phyloP scores from a whole-genome alignment of 2,329 filamentous ascomycete genomes.

The Pseudogymnoascus sp. region DNA sequence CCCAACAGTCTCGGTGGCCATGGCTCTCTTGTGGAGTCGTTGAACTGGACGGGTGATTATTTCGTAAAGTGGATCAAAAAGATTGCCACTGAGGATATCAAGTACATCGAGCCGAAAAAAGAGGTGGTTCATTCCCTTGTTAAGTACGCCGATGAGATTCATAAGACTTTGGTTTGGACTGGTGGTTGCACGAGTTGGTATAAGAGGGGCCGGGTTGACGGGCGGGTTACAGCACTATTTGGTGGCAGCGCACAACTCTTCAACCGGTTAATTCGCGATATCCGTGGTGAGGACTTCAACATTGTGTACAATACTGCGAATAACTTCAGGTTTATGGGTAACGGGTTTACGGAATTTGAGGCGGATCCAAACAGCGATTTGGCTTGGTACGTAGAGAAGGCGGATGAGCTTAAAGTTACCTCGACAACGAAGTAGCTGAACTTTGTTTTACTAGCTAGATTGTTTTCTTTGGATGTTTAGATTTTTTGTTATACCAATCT shows the following conservation, averaged over 20 bases:
- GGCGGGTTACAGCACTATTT: conserved; percentile 37
- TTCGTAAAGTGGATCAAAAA: conserved; percentile 27
- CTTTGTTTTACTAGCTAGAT: background rate
- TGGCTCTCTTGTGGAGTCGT: conserved; percentile 21
- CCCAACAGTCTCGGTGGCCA: conserved; percentile 22
- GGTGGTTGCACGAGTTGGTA: conserved; percentile 38
- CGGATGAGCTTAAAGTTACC: background rate
- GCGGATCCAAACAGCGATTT: conserved; percentile 21
- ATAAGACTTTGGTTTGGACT: conserved; percentile 34
- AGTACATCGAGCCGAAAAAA: conserved; percentile 28
- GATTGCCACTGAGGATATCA: conserved; percentile 28
- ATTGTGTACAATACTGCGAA: conserved; percentile 37
- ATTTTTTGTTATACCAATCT: background rate
- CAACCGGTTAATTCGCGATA: conserved; percentile 28
- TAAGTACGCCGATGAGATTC: conserved; percentile 34
- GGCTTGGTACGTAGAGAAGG: conserved; percentile 20
- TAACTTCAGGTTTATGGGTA: conserved; percentile 39
- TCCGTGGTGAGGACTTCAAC: conserved; percentile 41
- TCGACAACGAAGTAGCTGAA: background rate
- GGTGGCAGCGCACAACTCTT: conserved; percentile 34
- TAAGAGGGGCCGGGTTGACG: conserved; percentile 35
- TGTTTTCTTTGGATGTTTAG: background rate
- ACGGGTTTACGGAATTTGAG: conserved; percentile 33
- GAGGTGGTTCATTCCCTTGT: conserved; percentile 30
- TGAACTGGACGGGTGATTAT: conserved; percentile 28